Evolutionary conservation across 305 asterid species (phyloP).

Genomic region (Fraxinus sp.): DNA sequence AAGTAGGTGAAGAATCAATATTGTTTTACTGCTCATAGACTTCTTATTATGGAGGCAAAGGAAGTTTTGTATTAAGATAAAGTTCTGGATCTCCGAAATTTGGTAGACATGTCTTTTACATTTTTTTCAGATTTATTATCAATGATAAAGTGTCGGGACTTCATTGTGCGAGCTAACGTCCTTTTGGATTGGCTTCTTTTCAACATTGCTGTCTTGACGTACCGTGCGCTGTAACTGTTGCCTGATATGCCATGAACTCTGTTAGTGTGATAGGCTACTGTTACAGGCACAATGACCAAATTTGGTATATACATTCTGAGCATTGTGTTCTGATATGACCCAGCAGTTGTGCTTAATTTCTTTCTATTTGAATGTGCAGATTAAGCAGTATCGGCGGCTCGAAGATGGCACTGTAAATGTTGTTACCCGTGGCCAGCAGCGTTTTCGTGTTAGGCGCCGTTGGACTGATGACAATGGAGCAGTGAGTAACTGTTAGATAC

Average conservation of each 20-base stretch:
- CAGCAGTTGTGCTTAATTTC: slow-evolving; percentile 2
- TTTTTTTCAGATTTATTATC: slow-evolving; percentile 5
- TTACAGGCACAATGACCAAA: neutral
- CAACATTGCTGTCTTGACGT: slow-evolving; percentile 8
- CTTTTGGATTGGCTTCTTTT: neutral
- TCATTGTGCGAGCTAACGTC: neutral
- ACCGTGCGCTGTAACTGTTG: neutral
- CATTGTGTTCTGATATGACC: neutral
- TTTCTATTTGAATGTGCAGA: slow-evolving; percentile 42
- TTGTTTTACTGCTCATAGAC: neutral
- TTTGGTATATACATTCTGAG: slow-evolving; percentile 13
- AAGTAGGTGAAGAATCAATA: neutral
- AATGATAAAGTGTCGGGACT: neutral
- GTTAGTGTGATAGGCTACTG: slow-evolving; percentile 14
- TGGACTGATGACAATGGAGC: slow-evolving; percentile 80
- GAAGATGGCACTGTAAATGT: slow-evolving; percentile 96
- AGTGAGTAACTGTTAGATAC: slow-evolving; percentile 46
- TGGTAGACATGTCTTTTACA: neutral
- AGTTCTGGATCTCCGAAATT: neutral
- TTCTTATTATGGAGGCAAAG: neutral
- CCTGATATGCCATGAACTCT: neutral
- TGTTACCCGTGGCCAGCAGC: slow-evolving; percentile 90
- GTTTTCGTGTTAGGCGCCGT: slow-evolving; percentile 78
- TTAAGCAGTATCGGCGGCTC: slow-evolving; percentile 75
- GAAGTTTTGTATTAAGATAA: neutral